phyloP scores from a whole-genome alignment of 2,329 filamentous ascomycete species.

The Teratosphaeria pseudoeucalypti region DNA sequence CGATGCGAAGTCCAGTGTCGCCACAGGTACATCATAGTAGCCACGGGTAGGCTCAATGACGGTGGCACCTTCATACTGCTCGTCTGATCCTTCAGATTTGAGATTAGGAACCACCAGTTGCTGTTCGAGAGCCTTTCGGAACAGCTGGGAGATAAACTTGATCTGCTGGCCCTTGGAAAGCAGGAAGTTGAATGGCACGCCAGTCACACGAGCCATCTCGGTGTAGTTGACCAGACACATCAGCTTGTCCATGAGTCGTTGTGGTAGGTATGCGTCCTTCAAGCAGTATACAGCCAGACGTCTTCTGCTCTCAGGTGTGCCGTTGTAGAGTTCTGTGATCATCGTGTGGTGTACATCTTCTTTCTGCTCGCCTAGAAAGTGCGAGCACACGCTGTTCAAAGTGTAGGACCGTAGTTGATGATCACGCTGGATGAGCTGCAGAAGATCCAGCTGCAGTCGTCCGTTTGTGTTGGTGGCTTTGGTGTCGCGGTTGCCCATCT shows the following conservation, averaged over 20 bases:
- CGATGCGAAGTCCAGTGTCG: slow-evolving; percentile 96
- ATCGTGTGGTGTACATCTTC: slow-evolving; percentile 98
- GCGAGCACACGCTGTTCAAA: slow-evolving; percentile 86
- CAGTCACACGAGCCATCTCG: slow-evolving; percentile 98
- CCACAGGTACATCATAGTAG: slow-evolving; percentile 91
- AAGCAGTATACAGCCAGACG: slow-evolving; percentile 90
- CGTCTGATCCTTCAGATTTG: slow-evolving; percentile 57
- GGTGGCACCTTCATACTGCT: slow-evolving; percentile 94
- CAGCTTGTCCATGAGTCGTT: slow-evolving; percentile 90
- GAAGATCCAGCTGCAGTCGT: slow-evolving; percentile 78
- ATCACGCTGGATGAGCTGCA: slow-evolving; percentile 92
- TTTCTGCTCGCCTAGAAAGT: slow-evolving; percentile 94
- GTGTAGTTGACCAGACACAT: slow-evolving; percentile 99
- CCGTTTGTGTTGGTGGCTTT: slow-evolving; percentile 93
- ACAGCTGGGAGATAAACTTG: slow-evolving; percentile 94
- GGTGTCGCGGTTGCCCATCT: slow-evolving; percentile 92
- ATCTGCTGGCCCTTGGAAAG: slow-evolving; percentile 89
- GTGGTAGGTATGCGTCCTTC: slow-evolving; percentile 93
- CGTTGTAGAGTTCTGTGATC: slow-evolving; percentile 97
- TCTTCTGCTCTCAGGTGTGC: slow-evolving; percentile 82
- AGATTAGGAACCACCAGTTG: slow-evolving; percentile 89
- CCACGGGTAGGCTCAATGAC: slow-evolving; percentile 91
- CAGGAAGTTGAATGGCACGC: slow-evolving; percentile 92
- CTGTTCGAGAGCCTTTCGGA: slow-evolving; percentile 87
- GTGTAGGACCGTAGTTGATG: slow-evolving; percentile 95